Evolutionary conservation across 768 basidiomycete genomes (phyloP).

Genomic region (Serendipita sp.): DNA sequence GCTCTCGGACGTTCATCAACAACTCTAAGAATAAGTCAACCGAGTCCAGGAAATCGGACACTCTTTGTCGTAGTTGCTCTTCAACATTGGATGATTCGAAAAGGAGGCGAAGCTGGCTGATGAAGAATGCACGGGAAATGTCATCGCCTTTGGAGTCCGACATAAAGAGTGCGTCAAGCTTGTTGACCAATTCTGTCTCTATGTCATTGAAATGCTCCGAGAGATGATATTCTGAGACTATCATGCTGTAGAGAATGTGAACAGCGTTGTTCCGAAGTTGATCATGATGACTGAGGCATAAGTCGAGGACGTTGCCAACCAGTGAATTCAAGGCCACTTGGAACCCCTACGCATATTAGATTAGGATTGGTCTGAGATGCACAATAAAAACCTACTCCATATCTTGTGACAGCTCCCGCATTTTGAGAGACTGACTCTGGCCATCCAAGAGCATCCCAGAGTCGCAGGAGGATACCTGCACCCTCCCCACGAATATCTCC

Average conservation of each 20-base stretch:
- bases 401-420: conserved; percentile 40
- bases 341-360: conserved; percentile 40
- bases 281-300: conserved; percentile 92
- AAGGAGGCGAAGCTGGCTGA: conserved; percentile 74
- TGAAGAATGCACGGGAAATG: conserved; percentile 83
- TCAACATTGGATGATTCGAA: conserved; percentile 77
- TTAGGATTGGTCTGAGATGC: conserved; percentile 8
- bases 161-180: conserved; percentile 84
- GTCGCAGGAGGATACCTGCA: conserved; percentile 52
- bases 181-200: conserved; percentile 82
- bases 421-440: conserved; percentile 38
- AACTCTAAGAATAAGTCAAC: conserved; percentile 88
- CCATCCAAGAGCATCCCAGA: conserved; percentile 82
- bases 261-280: conserved; percentile 79
- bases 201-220: conserved; percentile 75
- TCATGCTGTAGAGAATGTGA: conserved; percentile 88
- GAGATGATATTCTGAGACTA: conserved; percentile 78
- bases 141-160: conserved; percentile 83
- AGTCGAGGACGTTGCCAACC: conserved; percentile 76
- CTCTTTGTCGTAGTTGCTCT: conserved; percentile 56
- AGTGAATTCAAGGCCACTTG: conserved; percentile 69
- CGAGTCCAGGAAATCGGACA: conserved; percentile 70
- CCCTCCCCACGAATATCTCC: conserved; percentile 92
- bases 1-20: conserved; percentile 65
- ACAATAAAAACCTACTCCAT: conserved; percentile 38